Evolutionary conservation across 371 early-diverging fungal genomes (phyloP).

Genomic region (Mucor circinelloides): DNA sequence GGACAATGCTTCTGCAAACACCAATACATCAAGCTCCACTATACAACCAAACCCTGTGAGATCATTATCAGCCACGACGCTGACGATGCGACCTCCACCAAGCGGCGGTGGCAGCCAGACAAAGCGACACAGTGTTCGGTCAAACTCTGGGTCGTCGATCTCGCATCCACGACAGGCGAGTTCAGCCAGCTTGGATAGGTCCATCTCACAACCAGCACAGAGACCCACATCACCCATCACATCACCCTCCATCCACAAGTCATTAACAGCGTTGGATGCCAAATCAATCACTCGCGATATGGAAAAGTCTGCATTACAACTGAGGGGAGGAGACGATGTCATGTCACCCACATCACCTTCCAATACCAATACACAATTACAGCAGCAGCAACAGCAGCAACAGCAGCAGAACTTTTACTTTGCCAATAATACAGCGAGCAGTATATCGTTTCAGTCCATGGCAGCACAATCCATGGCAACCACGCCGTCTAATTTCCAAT

Average conservation of each 20-base stretch:
- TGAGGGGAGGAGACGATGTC: slow-evolving; percentile 31
- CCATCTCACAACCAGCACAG: slow-evolving; percentile 33
- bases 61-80: slow-evolving; percentile 31
- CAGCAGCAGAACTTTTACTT: slow-evolving; percentile 25
- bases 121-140: slow-evolving; percentile 36
- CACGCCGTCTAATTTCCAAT: slow-evolving; percentile 8
- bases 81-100: slow-evolving; percentile 36
- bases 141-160: slow-evolving; percentile 19
- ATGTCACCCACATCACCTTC: slow-evolving; percentile 41
- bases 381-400: neutral
- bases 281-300: slow-evolving; percentile 64
- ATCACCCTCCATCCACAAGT: slow-evolving; percentile 54
- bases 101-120: slow-evolving; percentile 45
- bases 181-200: slow-evolving; percentile 30
- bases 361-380: neutral
- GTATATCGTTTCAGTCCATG: slow-evolving; percentile 22
- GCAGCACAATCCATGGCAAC: slow-evolving; percentile 14
- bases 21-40: neutral
- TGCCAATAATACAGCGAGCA: slow-evolving; percentile 6
- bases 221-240: slow-evolving; percentile 47
- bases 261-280: slow-evolving; percentile 63
- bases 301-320: slow-evolving; percentile 41
- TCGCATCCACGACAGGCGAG: slow-evolving; percentile 9
- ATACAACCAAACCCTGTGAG: slow-evolving; percentile 25
- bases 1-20: neutral